Evolutionary conservation across 495 filamentous ascomycete genomes (phyloP).

Genomic region (Xylona heveae): DNA sequence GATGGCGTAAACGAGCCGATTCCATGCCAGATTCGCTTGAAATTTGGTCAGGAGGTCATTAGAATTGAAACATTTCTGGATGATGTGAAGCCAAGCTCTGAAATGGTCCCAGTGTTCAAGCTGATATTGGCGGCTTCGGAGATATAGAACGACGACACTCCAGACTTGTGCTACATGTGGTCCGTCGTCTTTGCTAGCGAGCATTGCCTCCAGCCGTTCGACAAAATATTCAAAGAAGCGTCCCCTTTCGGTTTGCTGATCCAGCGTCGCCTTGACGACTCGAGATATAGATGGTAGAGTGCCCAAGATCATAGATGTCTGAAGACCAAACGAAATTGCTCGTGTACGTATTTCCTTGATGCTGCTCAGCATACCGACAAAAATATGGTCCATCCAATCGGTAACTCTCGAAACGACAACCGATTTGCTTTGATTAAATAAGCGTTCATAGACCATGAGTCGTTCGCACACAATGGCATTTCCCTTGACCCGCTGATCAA

Average conservation of each 20-base stretch:
- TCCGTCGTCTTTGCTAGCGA: slow-evolving; percentile 37
- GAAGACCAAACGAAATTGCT: slow-evolving; percentile 52
- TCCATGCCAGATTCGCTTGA: slow-evolving; percentile 69
- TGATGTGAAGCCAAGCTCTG: slow-evolving; percentile 47
- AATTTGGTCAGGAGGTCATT: slow-evolving; percentile 46
- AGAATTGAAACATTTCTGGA: slow-evolving; percentile 72
- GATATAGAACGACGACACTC: slow-evolving; percentile 57
- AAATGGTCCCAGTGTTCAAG: slow-evolving; percentile 55
- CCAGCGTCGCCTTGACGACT: slow-evolving; percentile 42
- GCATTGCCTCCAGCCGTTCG: slow-evolving; percentile 48
- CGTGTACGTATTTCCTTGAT: slow-evolving; percentile 50
- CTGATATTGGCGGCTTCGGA: slow-evolving; percentile 35
- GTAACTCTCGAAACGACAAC: slow-evolving; percentile 36
- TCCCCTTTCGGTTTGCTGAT: slow-evolving; percentile 27
- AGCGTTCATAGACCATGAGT: slow-evolving; percentile 50
- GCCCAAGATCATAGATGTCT: slow-evolving; percentile 40
- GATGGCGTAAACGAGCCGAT: slow-evolving; percentile 51
- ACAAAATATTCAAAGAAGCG: slow-evolving; percentile 1
- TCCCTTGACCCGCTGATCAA: slow-evolving; percentile 56
- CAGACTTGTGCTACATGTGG: slow-evolving; percentile 70
- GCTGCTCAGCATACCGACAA: slow-evolving; percentile 57
- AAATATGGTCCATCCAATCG: slow-evolving; percentile 64
- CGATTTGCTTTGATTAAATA: slow-evolving; percentile 43
- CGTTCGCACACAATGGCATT: slow-evolving; percentile 55
- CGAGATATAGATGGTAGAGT: slow-evolving; percentile 40